Conservation (phyloP, 2,329 filamentous ascomycete species). For the Sphaerostilbella broomeana region DNA sequence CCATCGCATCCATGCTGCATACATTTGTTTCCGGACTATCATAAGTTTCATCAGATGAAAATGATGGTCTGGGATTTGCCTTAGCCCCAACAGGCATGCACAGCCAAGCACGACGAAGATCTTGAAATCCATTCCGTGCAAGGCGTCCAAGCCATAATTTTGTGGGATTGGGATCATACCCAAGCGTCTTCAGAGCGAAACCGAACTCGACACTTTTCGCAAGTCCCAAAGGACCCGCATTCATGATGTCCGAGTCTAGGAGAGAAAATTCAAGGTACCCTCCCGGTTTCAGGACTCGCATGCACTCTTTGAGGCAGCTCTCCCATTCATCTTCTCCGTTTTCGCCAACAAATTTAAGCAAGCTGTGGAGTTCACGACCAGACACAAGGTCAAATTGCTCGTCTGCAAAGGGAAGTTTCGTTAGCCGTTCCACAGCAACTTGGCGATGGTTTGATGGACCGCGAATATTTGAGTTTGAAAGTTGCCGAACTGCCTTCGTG, state of each 20-base stretch:
- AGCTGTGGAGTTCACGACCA: conserved; percentile 75
- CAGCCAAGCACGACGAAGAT: conserved; percentile 79
- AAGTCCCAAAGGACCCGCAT: conserved; percentile 69
- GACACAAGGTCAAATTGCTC: conserved; percentile 89
- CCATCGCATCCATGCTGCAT: conserved; percentile 55
- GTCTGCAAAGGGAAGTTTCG: conserved; percentile 76
- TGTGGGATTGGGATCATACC: conserved; percentile 81
- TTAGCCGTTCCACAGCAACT: conserved; percentile 69
- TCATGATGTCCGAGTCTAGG: conserved; percentile 84
- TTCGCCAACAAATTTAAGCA: conserved; percentile 67
- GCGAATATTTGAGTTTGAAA: conserved; percentile 67
- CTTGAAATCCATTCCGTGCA: conserved; percentile 66
- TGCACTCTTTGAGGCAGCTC: conserved; percentile 74
- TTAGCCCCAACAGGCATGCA: conserved; percentile 72
- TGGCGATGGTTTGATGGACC: conserved; percentile 84
- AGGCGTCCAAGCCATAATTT: conserved; percentile 74
- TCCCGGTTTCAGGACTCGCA: conserved; percentile 85
- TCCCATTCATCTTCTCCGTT: conserved; percentile 81
- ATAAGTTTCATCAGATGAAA: conserved; percentile 29
- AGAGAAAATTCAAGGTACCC: conserved; percentile 88
- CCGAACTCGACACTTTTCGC: conserved; percentile 88
- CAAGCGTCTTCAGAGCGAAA: conserved; percentile 79
- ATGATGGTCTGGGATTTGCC: conserved; percentile 25
- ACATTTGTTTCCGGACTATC: conserved; percentile 37
- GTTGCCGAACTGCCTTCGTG: conserved; percentile 62